A percentile compares a stretch with the other conserved stretches of the same genome.
Conservation (phyloP, 192 early-diverging fungal species). For the Obelidium mucronatum region DNA sequence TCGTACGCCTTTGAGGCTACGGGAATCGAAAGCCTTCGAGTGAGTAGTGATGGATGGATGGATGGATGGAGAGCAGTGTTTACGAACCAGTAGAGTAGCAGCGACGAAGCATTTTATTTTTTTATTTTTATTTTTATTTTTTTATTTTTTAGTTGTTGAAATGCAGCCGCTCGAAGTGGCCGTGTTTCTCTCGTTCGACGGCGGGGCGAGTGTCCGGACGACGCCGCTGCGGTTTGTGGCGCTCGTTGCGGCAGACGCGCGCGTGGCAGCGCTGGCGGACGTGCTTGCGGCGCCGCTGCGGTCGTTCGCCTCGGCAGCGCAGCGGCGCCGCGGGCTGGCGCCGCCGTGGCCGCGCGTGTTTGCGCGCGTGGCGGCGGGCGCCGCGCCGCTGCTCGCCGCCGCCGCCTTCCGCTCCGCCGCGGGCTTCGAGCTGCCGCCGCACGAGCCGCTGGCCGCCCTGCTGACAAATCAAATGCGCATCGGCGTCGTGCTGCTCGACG, state of each 20-base stretch:
- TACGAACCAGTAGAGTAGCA: too few species aligned
- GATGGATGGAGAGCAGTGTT: too few species aligned
- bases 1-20: constrained; percentile 35
- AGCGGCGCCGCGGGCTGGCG: background rate
- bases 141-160: background rate
- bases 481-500: too few species aligned
- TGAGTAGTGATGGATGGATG: too few species aligned
- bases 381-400: too few species aligned
- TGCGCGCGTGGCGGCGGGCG: too few species aligned
- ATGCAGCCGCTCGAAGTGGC: background rate
- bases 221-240: background rate
- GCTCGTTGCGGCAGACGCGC: background rate
- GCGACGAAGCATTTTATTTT: constrained; percentile 75
- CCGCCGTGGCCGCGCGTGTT: too few species aligned
- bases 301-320: background rate
- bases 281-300: background rate
- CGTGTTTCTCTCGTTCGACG: background rate
- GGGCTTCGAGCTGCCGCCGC: too few species aligned
- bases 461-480: too few species aligned
- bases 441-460: too few species aligned
- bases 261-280: background rate
- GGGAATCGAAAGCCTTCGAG: background rate
- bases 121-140: constrained; percentile 69
- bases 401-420: too few species aligned
- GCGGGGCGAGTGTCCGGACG: background rate